Evolutionary conservation across 116 monocot species (phyloP), one percentile per base, ranked within the genome.

Genomic region (Papilionanthe hybrid): DNA sequence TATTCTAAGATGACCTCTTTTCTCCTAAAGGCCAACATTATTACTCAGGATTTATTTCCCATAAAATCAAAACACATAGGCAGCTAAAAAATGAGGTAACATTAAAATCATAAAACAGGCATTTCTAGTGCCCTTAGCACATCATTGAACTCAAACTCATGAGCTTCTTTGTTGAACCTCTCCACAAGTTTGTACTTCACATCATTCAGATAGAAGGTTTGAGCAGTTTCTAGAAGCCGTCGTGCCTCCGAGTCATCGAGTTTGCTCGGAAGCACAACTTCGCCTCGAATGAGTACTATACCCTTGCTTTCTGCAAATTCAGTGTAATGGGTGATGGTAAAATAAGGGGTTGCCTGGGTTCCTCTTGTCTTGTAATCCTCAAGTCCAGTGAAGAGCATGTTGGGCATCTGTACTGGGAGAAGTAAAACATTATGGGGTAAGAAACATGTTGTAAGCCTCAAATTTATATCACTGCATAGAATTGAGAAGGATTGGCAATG

Each of bases 321-420:
- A 0, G 88, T 91, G 83, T 89, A 96, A 65, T 94, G 86, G 28
- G 93, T 92, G 43, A 92, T 88, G 0, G 94, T 91, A 42, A 92
- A 84, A 66, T 94, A 94, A 28, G 96, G 96, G 78, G 92, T 91
- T 56, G 96, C 92, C 83, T 96, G 91, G 73, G 91, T 96, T 75
- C 96, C 96, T 81, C 92, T 90, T 23, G 92, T 93, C 60, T 96
- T 96, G 85, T 96, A 96, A 84, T 96, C 96, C 82, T 96, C 96
- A 79, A 94, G 91, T 13, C 96, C 89, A 4, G 96, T 96, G 82
- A 96, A 89, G 27, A 96, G 60, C 77, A 96, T 88, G 83, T 92
- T 86, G 11, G 96, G 96, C 87, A 90, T 94, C 84, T 94, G 90
- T 30, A 89, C 96, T 96, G 89, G 8, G 60, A 86, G 53, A 77